Evolutionary conservation across 352 stramenopile species (phyloP).

Genomic region (Globisporangium middletonii): DNA sequence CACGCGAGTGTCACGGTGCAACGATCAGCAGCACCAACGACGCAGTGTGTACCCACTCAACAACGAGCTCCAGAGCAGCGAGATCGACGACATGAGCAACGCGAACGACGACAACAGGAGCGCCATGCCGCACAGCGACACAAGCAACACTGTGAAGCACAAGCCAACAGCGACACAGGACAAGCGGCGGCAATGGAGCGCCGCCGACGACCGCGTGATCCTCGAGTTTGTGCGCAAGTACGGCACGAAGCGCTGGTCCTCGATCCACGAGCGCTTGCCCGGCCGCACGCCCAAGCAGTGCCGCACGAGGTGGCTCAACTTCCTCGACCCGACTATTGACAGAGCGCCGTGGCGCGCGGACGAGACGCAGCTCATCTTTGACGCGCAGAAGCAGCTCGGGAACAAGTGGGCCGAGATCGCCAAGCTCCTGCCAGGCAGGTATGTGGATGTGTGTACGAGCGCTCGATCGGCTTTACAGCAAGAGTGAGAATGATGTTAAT

Average conservation of each 20-base stretch:
- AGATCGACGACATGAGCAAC: neutral
- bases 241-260: slow-evolving; percentile 88
- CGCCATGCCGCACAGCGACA: neutral
- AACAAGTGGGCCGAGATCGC: slow-evolving; percentile 98
- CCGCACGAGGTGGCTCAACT: slow-evolving; percentile 93
- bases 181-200: slow-evolving; percentile 57
- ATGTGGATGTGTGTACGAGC: neutral
- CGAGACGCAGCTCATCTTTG: slow-evolving; percentile 86
- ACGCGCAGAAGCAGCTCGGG: slow-evolving; percentile 65
- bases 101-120: neutral
- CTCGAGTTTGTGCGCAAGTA: slow-evolving; percentile 61
- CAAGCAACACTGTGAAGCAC: neutral
- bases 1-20: too few relatives aligned
- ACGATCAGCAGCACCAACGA: neutral
- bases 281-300: slow-evolving; percentile 96
- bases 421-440: slow-evolving; percentile 92
- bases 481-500: too few relatives aligned
- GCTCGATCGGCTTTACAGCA: neutral
- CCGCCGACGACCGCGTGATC: slow-evolving; percentile 61
- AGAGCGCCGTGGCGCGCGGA: slow-evolving; percentile 91
- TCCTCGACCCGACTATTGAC: slow-evolving; percentile 90
- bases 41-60: too few relatives aligned
- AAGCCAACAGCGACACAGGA: slow-evolving; percentile 9
- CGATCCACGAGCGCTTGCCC: slow-evolving; percentile 90
- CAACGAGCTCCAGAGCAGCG: neutral